phyloP scores from a whole-genome alignment of 1,139 yeast species.

The Candida sanyaensis region DNA sequence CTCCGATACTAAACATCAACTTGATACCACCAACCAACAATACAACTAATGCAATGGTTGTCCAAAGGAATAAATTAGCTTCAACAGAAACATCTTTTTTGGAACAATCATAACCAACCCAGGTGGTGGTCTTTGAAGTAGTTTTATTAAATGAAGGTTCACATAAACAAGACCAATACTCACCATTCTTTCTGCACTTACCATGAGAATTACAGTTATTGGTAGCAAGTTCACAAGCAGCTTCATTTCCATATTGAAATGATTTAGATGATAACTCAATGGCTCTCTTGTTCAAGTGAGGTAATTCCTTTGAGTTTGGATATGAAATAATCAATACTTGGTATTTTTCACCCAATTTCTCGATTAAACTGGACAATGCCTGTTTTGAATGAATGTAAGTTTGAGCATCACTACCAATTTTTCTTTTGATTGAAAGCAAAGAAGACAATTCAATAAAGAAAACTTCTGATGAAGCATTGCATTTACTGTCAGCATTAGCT shows the following conservation, averaged over 20 bases:
- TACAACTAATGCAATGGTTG: conserved; percentile 48
- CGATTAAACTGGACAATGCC: conserved; percentile 32
- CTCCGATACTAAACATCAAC: conserved; percentile 54
- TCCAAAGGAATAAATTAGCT: conserved; percentile 70
- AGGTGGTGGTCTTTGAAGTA: conserved; percentile 53
- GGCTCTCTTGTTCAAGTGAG: conserved; percentile 23
- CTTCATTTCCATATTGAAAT: conserved; percentile 39
- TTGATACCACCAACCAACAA: conserved; percentile 55
- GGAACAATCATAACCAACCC: conserved; percentile 70
- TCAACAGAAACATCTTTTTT: conserved; percentile 66
- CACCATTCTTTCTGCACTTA: conserved; percentile 26
- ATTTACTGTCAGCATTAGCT: background rate
- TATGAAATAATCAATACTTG: conserved; percentile 35
- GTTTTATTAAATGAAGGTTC: conserved; percentile 48
- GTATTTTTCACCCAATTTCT: conserved; percentile 26
- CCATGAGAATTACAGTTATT: conserved; percentile 66
- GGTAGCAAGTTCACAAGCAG: conserved; percentile 55
- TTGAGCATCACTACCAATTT: conserved; percentile 41
- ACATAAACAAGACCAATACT: conserved; percentile 58
- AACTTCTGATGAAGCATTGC: conserved; percentile 18
- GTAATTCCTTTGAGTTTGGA: conserved; percentile 18
- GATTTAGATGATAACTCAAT: conserved; percentile 21
- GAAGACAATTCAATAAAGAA: conserved; percentile 42
- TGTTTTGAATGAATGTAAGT: conserved; percentile 40
- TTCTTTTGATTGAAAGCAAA: conserved; percentile 40